A percentile compares a stretch with the other conserved stretches of the same genome.
phyloP scores from a whole-genome alignment of 225 moss, liverwort and hornwort genomes.

The Thuidium tamariscinum region DNA sequence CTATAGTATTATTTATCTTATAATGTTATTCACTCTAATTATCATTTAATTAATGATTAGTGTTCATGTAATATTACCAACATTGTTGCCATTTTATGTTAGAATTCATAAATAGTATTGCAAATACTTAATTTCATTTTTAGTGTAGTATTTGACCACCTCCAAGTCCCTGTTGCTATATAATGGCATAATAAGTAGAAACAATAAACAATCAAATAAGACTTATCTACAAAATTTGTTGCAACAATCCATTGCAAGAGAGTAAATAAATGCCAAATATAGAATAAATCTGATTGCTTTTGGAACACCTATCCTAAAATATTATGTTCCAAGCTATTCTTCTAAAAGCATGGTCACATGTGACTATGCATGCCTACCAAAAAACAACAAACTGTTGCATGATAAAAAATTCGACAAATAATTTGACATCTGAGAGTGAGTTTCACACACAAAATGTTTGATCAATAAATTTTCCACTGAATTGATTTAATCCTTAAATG shows the following conservation, averaged over 20 bases:
- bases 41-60: not conserved
- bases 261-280: not conserved
- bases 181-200: accelerated
- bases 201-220: too few species aligned
- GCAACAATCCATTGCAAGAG: not conserved
- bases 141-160: not conserved
- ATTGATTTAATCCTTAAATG: not conserved
- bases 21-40: accelerated
- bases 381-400: not conserved
- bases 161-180: accelerated
- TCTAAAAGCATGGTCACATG: not conserved
- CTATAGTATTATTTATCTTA: not conserved
- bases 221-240: not conserved
- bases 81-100: not conserved
- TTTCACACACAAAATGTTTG: not conserved
- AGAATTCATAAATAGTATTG: not conserved
- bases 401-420: not conserved
- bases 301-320: not conserved
- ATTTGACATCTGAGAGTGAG: not conserved
- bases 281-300: not conserved
- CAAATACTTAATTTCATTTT: not conserved
- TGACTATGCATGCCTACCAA: accelerated
- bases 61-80: not conserved
- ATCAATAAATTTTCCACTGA: not conserved
- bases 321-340: not conserved